These are phyloP conservation scores for Dictyophora rubrovolvata DNA, from an alignment of 768 basidiomycete species.

Conservation along the genomic window DNA sequence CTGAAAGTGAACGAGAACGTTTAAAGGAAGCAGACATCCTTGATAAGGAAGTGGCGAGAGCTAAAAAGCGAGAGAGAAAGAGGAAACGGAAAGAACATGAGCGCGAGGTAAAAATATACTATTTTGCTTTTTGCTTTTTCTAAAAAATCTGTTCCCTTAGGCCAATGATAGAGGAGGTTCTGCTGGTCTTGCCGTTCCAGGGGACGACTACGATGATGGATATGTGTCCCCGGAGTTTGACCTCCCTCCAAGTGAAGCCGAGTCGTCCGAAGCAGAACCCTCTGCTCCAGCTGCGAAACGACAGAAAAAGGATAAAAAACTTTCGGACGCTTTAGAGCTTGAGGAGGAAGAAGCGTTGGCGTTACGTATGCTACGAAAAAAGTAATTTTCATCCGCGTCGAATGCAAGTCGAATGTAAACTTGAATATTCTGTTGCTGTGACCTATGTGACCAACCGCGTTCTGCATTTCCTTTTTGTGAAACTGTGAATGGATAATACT, in stretches of 20 bases:
- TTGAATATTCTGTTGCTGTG: too few species aligned
- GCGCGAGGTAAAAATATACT: slow-evolving; percentile 27
- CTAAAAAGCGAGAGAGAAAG: slow-evolving; percentile 88
- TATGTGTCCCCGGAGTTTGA: slow-evolving; percentile 68
- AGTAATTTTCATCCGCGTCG: too few species aligned
- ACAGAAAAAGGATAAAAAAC: slow-evolving; percentile 16
- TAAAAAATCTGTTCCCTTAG: slow-evolving; percentile 16
- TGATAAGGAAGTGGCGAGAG: slow-evolving; percentile 78
- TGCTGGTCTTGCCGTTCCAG: slow-evolving; percentile 26
- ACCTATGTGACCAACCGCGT: too few species aligned
- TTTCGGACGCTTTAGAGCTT: slow-evolving; percentile 17
- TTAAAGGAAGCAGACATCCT: slow-evolving; percentile 57
- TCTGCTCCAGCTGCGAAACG: slow-evolving; percentile 23
- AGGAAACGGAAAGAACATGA: slow-evolving; percentile 80
- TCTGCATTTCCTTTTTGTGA: too few species aligned
- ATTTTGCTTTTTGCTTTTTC: not conserved
- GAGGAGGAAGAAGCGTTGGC: slow-evolving; percentile 59
- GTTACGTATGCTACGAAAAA: slow-evolving; percentile 35
- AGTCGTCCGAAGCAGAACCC: slow-evolving; percentile 16
- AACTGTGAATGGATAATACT: not conserved
- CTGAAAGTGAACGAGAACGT: slow-evolving; percentile 61
- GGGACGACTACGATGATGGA: slow-evolving; percentile 43
- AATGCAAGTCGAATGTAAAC: too few species aligned
- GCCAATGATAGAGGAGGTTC: slow-evolving; percentile 20
- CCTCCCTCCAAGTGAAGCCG: slow-evolving; percentile 22